Percentiles rank a stretch among this genome's conserved stretches.
These are phyloP conservation scores for Penicillium argentinense DNA, from an alignment of 495 filamentous ascomycete genomes.

Conservation along the genomic window DNA sequence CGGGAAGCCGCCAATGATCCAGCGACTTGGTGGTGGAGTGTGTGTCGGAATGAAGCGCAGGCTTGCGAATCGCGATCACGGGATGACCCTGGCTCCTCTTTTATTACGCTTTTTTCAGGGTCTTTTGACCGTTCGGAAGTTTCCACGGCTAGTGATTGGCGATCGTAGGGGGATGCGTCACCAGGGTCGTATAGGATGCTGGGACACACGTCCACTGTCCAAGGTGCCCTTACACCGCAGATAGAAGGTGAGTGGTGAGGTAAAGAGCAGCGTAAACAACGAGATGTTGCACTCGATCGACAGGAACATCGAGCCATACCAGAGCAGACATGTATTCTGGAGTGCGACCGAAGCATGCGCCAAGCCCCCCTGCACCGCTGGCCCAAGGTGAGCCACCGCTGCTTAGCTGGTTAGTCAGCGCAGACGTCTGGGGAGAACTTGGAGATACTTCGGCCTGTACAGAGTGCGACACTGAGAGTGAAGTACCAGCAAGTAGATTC, in stretches of 20 bases:
- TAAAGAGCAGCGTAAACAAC: no score
- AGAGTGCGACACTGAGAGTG: no score
- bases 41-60: conserved; percentile 15
- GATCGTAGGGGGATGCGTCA: conserved; percentile 7
- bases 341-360: conserved; percentile 21
- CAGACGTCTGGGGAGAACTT: not conserved
- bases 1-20: not conserved
- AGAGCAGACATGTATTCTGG: conserved; percentile 14
- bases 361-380: conserved; percentile 23
- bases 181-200: no score
- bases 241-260: no score
- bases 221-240: no score
- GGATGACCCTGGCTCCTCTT: not conserved
- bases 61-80: conserved; percentile 16
- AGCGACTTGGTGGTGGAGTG: conserved; percentile 11
- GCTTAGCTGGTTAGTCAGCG: not conserved
- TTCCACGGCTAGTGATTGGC: conserved; percentile 13
- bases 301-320: conserved; percentile 22
- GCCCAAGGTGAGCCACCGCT: conserved; percentile 10
- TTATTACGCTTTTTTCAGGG: conserved; percentile 8
- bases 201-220: no score
- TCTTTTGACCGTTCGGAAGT: conserved; percentile 14
- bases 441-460: not conserved
- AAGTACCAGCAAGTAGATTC: no score
- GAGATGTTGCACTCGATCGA: conserved; percentile 15